Evolutionary conservation across 148 eudicot genomes (phyloP), one percentile per base, ranked within the genome.

Genomic region (Amaranthus hypochondriacus): DNA sequence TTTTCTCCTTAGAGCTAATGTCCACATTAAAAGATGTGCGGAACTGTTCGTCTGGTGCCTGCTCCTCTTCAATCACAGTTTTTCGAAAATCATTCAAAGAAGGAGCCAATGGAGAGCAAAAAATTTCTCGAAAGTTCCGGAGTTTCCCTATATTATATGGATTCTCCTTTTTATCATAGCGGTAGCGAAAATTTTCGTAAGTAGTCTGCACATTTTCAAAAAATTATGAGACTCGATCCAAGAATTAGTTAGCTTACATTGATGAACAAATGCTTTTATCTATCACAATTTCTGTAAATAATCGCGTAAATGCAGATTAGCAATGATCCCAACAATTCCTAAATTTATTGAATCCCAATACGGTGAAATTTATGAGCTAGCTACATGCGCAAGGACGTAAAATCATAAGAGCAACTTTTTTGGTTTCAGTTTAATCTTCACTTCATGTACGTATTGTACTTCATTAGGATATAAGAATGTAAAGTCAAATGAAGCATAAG

Each of bases 121-220:
- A 86, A 13, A 86, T 77, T 71, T 92, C 90, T 80, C 42, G 76
- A 42, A 92, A 79, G 79, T 95, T 95, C 56, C 70, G 47, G 10
- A 85, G 52, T 3, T 81, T 61, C 66, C 99, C 97, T 65, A 53
- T 74, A 73, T 85, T 88, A 68, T 86, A 89, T 46, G 99, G 97
- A 69, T 90, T 95, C 77, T 88, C 96, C 81, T 86, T 95, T 79
- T 83, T 88, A 80, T 87, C 90, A 77, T 89, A 92, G 13, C 89
- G 92, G 77, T 90, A 88, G 48, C 97, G 85, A 61, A 95, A 95
- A 81, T 88, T 95, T 77, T 95, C 99, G 65, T 95, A 95, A 48
- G 99, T 95, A 21, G 99, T 92, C 99, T 94, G 97, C 82, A 76
- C 48, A 12, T 7, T 62, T 43, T 61, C 42, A 76, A 42, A 56